Evolutionary conservation across 192 early-diverging fungal genomes (phyloP).

Genomic region (Coemansia reversa): DNA sequence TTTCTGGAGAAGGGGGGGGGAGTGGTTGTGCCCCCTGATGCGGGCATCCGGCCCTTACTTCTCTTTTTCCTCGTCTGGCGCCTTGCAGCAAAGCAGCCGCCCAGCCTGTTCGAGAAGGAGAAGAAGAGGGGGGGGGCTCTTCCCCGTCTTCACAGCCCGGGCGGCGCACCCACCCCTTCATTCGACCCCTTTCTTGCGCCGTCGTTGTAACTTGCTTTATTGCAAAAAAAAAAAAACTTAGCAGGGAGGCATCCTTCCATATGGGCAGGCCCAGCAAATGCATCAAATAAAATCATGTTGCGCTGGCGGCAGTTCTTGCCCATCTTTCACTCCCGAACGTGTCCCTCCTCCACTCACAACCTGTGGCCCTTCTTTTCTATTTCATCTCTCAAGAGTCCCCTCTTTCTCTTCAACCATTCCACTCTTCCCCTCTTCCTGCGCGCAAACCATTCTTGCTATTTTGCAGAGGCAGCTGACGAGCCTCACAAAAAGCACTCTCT

Average conservation of each 20-base stretch:
- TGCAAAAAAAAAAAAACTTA: neutral
- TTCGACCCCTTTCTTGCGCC: conserved; percentile 1
- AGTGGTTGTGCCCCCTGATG: neutral
- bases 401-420: conserved; percentile 4
- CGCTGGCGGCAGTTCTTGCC: conserved; percentile 6
- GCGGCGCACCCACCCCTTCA: neutral
- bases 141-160: conserved; percentile 3
- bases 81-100: neutral
- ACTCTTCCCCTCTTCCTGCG: conserved; percentile 2
- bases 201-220: conserved; percentile 9
- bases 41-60: conserved; percentile 2
- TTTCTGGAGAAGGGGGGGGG: neutral
- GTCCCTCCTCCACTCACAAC: neutral
- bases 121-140: neutral
- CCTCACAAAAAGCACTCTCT: neutral
- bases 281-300: conserved; percentile 35
- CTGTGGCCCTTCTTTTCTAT: neutral
- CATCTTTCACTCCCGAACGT: neutral
- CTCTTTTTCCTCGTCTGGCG: conserved; percentile 1
- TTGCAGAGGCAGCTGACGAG: conserved; percentile 12
- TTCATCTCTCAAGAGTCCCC: conserved; percentile 10
- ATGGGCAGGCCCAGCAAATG: neutral
- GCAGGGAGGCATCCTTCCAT: too few relatives aligned
- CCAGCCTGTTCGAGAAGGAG: neutral
- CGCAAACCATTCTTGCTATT: conserved; percentile 7